A percentile compares a stretch with the other conserved stretches of the same genome.
These are phyloP conservation scores for Aspergillus tubingensis DNA, from an alignment of 2,329 filamentous ascomycete genomes.

Conservation along the genomic window DNA sequence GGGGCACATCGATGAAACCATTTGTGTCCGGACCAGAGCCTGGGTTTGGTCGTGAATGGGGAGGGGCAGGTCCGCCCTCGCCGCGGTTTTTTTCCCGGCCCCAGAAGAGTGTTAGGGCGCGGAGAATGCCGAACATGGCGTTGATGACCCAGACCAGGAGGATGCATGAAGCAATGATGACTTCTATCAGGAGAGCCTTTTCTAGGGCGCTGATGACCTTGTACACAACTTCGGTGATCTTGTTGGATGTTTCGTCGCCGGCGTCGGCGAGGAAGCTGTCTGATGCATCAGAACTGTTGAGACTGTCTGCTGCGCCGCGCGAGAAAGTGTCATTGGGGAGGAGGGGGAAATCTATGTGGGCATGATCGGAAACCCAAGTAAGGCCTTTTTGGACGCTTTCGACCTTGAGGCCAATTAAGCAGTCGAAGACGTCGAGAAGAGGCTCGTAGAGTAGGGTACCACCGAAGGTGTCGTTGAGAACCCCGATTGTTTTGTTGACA, in stretches of 20 bases:
- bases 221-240: constrained; percentile 74
- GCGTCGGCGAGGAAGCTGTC: constrained; percentile 77
- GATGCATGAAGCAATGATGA: constrained; percentile 74
- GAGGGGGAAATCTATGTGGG: constrained; percentile 76
- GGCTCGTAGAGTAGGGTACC: constrained; percentile 77
- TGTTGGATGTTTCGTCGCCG: constrained; percentile 71
- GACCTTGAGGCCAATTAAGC: constrained; percentile 85
- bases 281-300: constrained; percentile 54
- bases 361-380: constrained; percentile 90
- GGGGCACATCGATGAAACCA: constrained; percentile 42
- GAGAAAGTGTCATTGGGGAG: constrained; percentile 83
- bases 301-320: constrained; percentile 65
- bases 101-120: constrained; percentile 64
- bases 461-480: constrained; percentile 76
- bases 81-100: constrained; percentile 61
- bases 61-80: constrained; percentile 56
- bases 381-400: constrained; percentile 80
- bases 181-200: constrained; percentile 70
- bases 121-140: constrained; percentile 70
- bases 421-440: constrained; percentile 77
- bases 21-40: constrained; percentile 17
- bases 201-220: constrained; percentile 69
- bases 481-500: constrained; percentile 72
- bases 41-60: constrained; percentile 6
- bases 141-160: constrained; percentile 77